Base-by-base conservation (phyloP, 106 monocot genomes). In the Phalaenopsis aphrodite region DNA sequence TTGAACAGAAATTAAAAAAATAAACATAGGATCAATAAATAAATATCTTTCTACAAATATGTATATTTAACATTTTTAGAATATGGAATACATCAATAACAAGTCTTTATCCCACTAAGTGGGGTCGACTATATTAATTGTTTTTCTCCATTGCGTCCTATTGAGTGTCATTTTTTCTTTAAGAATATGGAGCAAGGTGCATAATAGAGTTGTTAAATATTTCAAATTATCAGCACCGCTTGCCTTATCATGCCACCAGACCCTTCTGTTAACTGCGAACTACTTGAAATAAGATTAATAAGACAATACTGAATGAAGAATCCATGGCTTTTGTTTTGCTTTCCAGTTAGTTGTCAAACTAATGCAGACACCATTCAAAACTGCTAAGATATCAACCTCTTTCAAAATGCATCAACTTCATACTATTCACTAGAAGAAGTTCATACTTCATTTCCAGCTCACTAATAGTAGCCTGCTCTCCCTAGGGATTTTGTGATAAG, bases 1-100 rank as follows among this genome's bases (percentile, higher is more conserved):
- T 75, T 86, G 5, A 55, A 38, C 8, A 42, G 41, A 83, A 30
- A 30, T 30, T 30, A 30, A 30, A 77, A 23, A 5, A 75, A 67
- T n/a, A 15, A 8, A 14, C 37, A 58, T 74, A 14, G 17, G 47
- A 12, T 68, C 39, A 75, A 74, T 21, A 43, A 21, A 7, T 8
- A 42, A 42, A 74, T 8, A 74, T 74, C 18, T 19, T 74, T 74
- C 4, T 8, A 42, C 15, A 74, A 42, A 42, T 41, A 38, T n/a
- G 18, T 45, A n/a, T 18, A 74, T 21, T 19, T 7, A 5, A 24
- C 24, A 65, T 5, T 65, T 10, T 17, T 61, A 21, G 21, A 19
- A 18, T 19, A 61, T 61, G 61, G n/a, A 30, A 30, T 30, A 30
- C 30, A 30, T 0, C 30, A 30, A 30, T 30, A 30, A 30, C 30